Evolutionary conservation across 202 grass and related monocot genomes (phyloP).

Genomic region (Hordeum pubiflorum): DNA sequence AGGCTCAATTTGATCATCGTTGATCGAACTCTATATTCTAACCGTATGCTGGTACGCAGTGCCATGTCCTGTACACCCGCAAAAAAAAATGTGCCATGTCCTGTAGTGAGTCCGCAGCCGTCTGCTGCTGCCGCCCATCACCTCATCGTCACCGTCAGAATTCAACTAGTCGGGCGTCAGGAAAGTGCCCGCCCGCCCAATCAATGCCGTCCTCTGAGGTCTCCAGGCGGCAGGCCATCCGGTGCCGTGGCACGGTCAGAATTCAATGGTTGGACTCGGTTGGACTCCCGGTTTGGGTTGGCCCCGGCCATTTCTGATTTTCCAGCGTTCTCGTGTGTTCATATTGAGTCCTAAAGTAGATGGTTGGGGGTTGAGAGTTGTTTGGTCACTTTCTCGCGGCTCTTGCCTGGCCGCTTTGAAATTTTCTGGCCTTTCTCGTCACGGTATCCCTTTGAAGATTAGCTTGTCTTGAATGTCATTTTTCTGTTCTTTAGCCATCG

Average conservation of each 20-base stretch:
- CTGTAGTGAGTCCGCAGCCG: background rate
- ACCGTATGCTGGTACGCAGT: background rate
- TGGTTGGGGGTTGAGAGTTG: conserved; percentile 32
- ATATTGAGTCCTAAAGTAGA: background rate
- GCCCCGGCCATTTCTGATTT: background rate
- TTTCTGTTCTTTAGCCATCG: background rate
- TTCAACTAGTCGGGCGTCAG: background rate
- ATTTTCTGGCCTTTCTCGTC: background rate
- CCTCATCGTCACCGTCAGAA: background rate
- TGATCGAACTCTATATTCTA: no score
- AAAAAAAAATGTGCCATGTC: background rate
- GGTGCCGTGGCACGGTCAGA: conserved; percentile 22
- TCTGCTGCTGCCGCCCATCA: background rate
- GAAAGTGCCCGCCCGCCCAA: conserved; percentile 20
- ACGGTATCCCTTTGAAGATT: background rate
- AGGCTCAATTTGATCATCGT: no score
- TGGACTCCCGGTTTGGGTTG: background rate
- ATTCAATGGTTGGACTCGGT: conserved; percentile 12
- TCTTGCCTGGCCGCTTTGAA: background rate
- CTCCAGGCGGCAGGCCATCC: background rate
- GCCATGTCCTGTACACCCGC: background rate
- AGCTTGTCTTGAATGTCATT: background rate
- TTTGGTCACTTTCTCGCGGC: conserved; percentile 11
- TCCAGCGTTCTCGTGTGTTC: conserved; percentile 3
- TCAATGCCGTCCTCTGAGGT: conserved; percentile 19